Evolutionary conservation across 371 early-diverging fungal species (phyloP), one percentile per base, ranked within the genome.

Genomic region (Mucor indicus): DNA sequence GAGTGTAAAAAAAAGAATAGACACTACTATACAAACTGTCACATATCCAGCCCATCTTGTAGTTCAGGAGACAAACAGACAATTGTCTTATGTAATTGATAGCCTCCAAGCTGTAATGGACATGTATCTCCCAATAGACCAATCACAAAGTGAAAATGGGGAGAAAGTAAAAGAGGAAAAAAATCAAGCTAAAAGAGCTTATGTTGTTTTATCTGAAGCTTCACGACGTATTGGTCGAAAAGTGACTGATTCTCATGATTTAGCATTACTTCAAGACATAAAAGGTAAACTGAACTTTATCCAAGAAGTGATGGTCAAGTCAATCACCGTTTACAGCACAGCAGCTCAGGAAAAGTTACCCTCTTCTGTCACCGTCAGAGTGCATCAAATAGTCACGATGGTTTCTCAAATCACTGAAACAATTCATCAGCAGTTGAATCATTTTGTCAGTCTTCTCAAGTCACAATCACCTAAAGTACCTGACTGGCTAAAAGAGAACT

Each of bases 381-480:
- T 65, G 12, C 40, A 36, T 5, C 67, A 68, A 25, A 43, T 67
- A 49, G 51, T 56, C 10, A 40, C 44, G 17, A 19, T 44, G 35
- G 24, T 35, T 1, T 15, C 42, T 10, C 66, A 62, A 12, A 32
- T 38, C n/a, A 25, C 50, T n/a, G 25, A 50, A 23, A 39, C 25
- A 4, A 15, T 74, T 8, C 41, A 64, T 21, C n/a, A n/a, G n/a
- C n/a, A n/a, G n/a, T n/a, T n/a, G n/a, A 46, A 53, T 4, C 66
- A 68, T 29, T 39, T 75, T 13, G 38, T 46, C n/a, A 48, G 51
- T 9, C 31, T 69, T 8, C n/a, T n/a, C n/a, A 58, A 69, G 54
- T 47, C 80, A 48, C 69, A 77, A 61, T 40, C 71, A 29, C 58
- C 69, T 25, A 19, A 67, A n/a, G 44, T 63, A 15, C 81, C 81